These are phyloP conservation scores for Boletus sp. DNA, from an alignment of 1,284 basidiomycete genomes.

Conservation along the genomic window DNA sequence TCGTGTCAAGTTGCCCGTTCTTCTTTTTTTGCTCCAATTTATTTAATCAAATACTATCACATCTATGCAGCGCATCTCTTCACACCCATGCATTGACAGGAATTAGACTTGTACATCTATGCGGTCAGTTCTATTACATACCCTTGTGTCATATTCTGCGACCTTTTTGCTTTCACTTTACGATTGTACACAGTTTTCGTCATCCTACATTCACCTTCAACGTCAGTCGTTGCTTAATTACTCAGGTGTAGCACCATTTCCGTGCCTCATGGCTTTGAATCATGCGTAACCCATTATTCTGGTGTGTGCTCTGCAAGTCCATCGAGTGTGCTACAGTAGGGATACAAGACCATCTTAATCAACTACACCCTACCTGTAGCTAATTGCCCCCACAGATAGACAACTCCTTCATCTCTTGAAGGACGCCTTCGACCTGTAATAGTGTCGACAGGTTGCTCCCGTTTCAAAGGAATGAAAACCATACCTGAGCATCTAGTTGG, in stretches of 20 bases:
- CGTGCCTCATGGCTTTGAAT: slow-evolving; percentile 15
- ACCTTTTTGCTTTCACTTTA: slow-evolving; percentile 15
- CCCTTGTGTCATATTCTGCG: slow-evolving; percentile 20
- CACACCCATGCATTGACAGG: slow-evolving; percentile 28
- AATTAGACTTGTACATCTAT: slow-evolving; percentile 32
- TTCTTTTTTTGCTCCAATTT: background rate
- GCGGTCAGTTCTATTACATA: slow-evolving; percentile 13
- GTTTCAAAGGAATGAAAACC: slow-evolving; percentile 8
- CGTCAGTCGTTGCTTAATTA: slow-evolving; percentile 20
- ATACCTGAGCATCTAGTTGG: slow-evolving; percentile 90
- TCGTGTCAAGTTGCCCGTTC: slow-evolving; percentile 3
- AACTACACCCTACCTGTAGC: background rate
- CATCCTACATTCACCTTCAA: slow-evolving; percentile 9
- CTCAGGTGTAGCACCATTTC: slow-evolving; percentile 27
- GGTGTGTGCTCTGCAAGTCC: slow-evolving; percentile 13
- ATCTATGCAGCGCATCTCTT: slow-evolving; percentile 20
- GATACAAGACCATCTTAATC: slow-evolving; percentile 16
- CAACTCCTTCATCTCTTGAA: slow-evolving; percentile 96
- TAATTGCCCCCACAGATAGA: slow-evolving; percentile 80
- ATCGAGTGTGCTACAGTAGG: slow-evolving; percentile 1
- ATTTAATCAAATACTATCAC: slow-evolving; percentile 4
- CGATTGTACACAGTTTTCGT: slow-evolving; percentile 27
- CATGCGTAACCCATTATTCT: slow-evolving; percentile 18
- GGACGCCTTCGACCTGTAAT: slow-evolving; percentile 79
- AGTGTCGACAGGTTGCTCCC: slow-evolving; percentile 7